These are phyloP conservation scores for Brassica balearica DNA, from an alignment of 441 rosid genomes.

Conservation along the genomic window DNA sequence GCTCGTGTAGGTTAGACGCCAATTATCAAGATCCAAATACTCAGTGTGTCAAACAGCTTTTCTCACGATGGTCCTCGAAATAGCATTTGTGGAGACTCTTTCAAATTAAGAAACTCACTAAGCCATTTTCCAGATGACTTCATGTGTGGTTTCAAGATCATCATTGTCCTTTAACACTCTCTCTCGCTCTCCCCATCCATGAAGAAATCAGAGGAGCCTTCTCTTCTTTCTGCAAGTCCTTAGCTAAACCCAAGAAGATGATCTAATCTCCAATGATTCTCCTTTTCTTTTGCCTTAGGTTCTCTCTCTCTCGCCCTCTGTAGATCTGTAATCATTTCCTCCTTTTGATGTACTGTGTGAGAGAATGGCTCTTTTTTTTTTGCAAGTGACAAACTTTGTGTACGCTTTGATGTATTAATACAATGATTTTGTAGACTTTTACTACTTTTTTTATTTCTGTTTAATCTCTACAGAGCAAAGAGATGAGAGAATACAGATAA, in stretches of 20 bases:
- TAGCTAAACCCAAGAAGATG: constrained; percentile 45
- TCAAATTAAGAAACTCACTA: constrained; percentile 31
- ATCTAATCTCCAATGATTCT: constrained; percentile 14
- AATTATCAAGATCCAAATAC: constrained; percentile 7
- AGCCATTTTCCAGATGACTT: constrained; percentile 46
- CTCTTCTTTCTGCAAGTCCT: constrained; percentile 65
- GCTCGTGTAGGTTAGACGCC: neutral
- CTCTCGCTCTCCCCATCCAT: constrained; percentile 61
- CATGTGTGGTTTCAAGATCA: constrained; percentile 33
- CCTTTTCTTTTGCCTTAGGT: constrained; percentile 36
- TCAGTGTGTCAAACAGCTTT: constrained; percentile 23
- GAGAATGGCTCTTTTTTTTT: too few relatives aligned
- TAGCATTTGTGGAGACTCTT: constrained; percentile 33
- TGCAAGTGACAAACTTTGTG: too few relatives aligned
- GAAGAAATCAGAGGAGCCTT: constrained; percentile 69
- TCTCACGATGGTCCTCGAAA: constrained; percentile 34
- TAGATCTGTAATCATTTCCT: constrained; percentile 9
- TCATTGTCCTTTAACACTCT: constrained; percentile 25
- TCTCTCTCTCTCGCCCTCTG: neutral
- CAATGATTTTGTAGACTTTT: too few relatives aligned
- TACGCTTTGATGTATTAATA: too few relatives aligned
- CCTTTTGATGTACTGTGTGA: constrained; percentile 24
- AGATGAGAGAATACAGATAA: too few relatives aligned
- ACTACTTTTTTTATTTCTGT: neutral
- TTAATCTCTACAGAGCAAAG: neutral